A percentile compares a stretch with the other conserved stretches of the same genome.
phyloP scores from a whole-genome alignment of 2,329 filamentous ascomycete species.

The Aspergillus flavus region DNA sequence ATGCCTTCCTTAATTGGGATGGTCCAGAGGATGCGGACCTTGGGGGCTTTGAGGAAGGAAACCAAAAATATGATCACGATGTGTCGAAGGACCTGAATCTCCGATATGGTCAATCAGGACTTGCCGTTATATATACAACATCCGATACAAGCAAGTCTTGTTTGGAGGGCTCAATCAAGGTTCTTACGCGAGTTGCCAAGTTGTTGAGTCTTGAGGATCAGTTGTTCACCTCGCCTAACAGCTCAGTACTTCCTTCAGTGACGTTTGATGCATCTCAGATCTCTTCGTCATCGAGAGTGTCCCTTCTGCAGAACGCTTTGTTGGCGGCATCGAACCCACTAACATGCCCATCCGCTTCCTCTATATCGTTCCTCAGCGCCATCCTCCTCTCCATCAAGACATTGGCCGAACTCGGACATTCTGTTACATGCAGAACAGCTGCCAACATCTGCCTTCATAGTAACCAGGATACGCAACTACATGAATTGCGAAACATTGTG shows the following conservation, averaged over 20 bases:
- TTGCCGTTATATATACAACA: constrained; percentile 62
- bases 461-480: constrained; percentile 55
- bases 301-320: constrained; percentile 46
- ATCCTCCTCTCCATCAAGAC: constrained; percentile 44
- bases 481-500: constrained; percentile 57
- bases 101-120: constrained; percentile 60
- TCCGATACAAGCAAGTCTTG: constrained; percentile 48
- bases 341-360: constrained; percentile 41
- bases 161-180: constrained; percentile 51
- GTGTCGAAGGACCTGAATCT: constrained; percentile 44
- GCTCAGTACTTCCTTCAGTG: constrained; percentile 31
- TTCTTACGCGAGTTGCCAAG: constrained; percentile 54
- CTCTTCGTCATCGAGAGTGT: constrained; percentile 41
- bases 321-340: constrained; percentile 43
- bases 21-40: constrained; percentile 63
- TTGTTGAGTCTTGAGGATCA: constrained; percentile 55
- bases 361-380: constrained; percentile 44
- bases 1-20: constrained; percentile 59
- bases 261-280: constrained; percentile 35
- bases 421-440: constrained; percentile 38
- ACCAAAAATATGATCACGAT: constrained; percentile 47
- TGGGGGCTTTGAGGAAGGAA: constrained; percentile 53
- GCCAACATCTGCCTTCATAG: constrained; percentile 57
- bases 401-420: constrained; percentile 43
- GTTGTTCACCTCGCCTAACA: constrained; percentile 31